Evolutionary conservation across 306 rosid genomes (phyloP), one percentile per base, ranked within the genome.

Genomic region (Casuarina cunninghamiana): DNA sequence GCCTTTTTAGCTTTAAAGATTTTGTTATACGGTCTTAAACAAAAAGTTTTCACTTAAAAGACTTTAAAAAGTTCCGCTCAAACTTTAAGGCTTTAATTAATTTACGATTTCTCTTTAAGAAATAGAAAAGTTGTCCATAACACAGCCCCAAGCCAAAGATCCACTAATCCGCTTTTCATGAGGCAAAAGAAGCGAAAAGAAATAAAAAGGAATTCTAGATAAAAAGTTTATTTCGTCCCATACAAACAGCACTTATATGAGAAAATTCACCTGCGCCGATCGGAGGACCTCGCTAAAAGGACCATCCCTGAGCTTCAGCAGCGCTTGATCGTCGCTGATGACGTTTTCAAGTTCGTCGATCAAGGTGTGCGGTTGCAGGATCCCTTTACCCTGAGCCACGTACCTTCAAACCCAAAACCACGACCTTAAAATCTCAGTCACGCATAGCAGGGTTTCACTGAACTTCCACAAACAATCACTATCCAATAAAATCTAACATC

Each of bases 281-380:
- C 76, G 85, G 73, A 87, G 50, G 50, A 87, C 72, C 67, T 87
- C 86, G 5, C 77, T 61, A 58, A 87, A 87, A 38, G 84, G 87
- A 0, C 91, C 83, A 70, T 65, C 74, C 62, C 71, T 85, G 63
- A 90, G 92, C 50, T 58, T 77, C 41, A 7, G 3, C 7, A 58
- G 26, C 12, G 87, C 75, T 75, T 83, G 71, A 55, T 88, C 88
- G 3, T 84, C 88, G 13, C 85, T 74, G 55, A 74, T 53, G 39
- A 80, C 77, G 19, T 75, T 88, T 3, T 92, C 96, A 13, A 91
- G 90, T 71, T 92, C 97, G 78, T 91, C 97, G 71, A 89, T 80
- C 91, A 95, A 81, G 37, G 78, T 77, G 85, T 92, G 98, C 78
- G 98, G 97, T 63, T 91, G 97, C 87, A 92, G 81, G 72, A 95